Evolutionary conservation across 129 eudicot genomes (phyloP), one percentile per base, ranked within the genome.

Genomic region (Mikania micrantha): DNA sequence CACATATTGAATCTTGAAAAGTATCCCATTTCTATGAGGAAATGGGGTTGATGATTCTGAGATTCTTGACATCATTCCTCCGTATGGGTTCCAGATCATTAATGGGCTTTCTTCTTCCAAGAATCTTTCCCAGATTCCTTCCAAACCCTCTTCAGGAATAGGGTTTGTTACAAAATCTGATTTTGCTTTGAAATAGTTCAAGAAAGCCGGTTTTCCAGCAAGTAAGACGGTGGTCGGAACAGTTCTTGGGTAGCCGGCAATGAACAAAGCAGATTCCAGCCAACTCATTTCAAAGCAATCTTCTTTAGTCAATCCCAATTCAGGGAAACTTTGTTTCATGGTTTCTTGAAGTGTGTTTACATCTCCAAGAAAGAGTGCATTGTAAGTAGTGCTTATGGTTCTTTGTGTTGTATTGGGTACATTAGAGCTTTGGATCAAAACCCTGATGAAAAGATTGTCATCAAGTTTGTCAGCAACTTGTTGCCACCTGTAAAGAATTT

Each of bases 271-370:
- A 4, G 67, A 61, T 31, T 61, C 31, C 15, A 61, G 9, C 32
- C 67, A 61, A 36, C 67, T 61, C 67, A 61, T 61, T 61, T 61
- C 67, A 3, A 61, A 61, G 47, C 28, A 61, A 36, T 61, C 67
- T 35, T 35, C 67, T 61, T 61, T 61, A 17, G 17, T 61, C 4
- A 61, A 38, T 2, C 67, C 67, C 9, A 61, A 21, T 61, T 61
- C 67, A 19, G 67, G 67, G 47, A 61, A 61, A 20, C 17, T 61
- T 9, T 61, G 4, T 61, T 36, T 38, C 67, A 61, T 61, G 67
- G 36, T 61, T 35, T 36, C 16, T 34, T 61, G 31, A 17, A 61
- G 67, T 61, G 45, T 61, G 27, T 11, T 38, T 34, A 36, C 31
- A 17, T 61, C 67, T 7, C 47, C 67, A 9, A 61, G 67, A 61